Percentiles rank a stretch among this genome's conserved stretches.
Conservation (phyloP, 2,329 filamentous ascomycete genomes). For the Claviceps spartinae region DNA sequence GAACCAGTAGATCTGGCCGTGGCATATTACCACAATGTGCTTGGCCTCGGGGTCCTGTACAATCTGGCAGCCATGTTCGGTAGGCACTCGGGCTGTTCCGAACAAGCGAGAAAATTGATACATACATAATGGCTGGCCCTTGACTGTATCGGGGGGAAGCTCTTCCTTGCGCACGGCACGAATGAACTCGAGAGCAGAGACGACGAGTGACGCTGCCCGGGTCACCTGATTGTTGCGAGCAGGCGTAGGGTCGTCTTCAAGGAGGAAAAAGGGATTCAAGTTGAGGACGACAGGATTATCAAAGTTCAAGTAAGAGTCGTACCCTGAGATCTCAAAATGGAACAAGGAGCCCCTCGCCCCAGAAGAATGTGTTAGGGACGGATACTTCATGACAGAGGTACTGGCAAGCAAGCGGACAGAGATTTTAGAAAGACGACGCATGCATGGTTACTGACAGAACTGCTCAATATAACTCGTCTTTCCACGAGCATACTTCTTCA, state of each 20-base stretch:
- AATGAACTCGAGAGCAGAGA: slow-evolving; percentile 84
- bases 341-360: no score
- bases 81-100: slow-evolving; percentile 86
- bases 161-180: slow-evolving; percentile 87
- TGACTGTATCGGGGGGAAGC: slow-evolving; percentile 73
- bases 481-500: slow-evolving; percentile 79
- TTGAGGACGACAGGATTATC: slow-evolving; percentile 97
- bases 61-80: slow-evolving; percentile 88
- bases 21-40: slow-evolving; percentile 84
- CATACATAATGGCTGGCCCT: slow-evolving; percentile 84
- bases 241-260: slow-evolving; percentile 94
- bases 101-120: slow-evolving; percentile 95
- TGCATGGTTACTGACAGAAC: slow-evolving; percentile 58
- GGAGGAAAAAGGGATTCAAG: slow-evolving; percentile 91
- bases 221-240: slow-evolving; percentile 95
- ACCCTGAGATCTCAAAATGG: slow-evolving; percentile 47
- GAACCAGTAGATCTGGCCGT: slow-evolving; percentile 98
- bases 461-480: slow-evolving; percentile 97
- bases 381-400: neutral
- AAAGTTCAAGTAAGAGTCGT: slow-evolving; percentile 95
- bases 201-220: slow-evolving; percentile 77
- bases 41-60: slow-evolving; percentile 88
- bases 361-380: slow-evolving; percentile 4
- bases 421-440: neutral
- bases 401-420: neutral